A percentile compares a stretch with the other conserved stretches of the same genome.
Conservation (phyloP, 805 yeast genomes). For the Pichia kluyveri region DNA sequence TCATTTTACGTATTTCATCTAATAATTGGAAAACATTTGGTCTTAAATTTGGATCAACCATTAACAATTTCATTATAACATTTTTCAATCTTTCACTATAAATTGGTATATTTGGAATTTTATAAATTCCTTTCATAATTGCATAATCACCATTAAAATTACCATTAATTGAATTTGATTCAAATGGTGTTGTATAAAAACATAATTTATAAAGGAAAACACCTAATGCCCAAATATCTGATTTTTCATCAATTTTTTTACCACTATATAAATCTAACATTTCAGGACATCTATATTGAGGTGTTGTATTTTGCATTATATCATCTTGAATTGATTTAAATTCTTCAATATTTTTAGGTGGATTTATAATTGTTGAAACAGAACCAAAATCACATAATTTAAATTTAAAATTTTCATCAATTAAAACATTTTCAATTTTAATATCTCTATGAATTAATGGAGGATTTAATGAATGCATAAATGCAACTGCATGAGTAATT, state of each 20-base stretch:
- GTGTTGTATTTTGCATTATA: conserved; percentile 71
- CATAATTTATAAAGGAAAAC: conserved; percentile 69
- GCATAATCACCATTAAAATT: conserved; percentile 47
- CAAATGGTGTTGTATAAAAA: conserved; percentile 79
- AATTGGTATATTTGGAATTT: conserved; percentile 45
- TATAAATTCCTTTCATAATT: conserved; percentile 47
- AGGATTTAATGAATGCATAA: conserved; percentile 56
- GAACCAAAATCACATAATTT: conserved; percentile 82
- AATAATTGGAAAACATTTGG: conserved; percentile 68
- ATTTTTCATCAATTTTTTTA: conserved; percentile 68
- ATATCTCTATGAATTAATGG: conserved; percentile 65
- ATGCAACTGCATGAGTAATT: conserved; percentile 63
- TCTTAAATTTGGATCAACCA: conserved; percentile 59
- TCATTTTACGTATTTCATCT: conserved; percentile 58
- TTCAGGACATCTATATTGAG: conserved; percentile 80
- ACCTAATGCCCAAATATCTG: conserved; percentile 84
- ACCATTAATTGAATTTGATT: conserved; percentile 33
- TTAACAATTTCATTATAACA: conserved; percentile 49
- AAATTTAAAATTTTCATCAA: conserved; percentile 47
- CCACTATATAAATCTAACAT: conserved; percentile 68
- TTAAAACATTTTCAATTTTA: conserved; percentile 71
- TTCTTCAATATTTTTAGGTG: conserved; percentile 56
- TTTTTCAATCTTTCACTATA: conserved; percentile 58
- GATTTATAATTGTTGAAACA: conserved; percentile 54
- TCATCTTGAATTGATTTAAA: conserved; percentile 53